Evolutionary conservation across 352 stramenopile genomes (phyloP), one percentile per base, ranked within the genome.

Genomic region (Phytophthora sp.): DNA sequence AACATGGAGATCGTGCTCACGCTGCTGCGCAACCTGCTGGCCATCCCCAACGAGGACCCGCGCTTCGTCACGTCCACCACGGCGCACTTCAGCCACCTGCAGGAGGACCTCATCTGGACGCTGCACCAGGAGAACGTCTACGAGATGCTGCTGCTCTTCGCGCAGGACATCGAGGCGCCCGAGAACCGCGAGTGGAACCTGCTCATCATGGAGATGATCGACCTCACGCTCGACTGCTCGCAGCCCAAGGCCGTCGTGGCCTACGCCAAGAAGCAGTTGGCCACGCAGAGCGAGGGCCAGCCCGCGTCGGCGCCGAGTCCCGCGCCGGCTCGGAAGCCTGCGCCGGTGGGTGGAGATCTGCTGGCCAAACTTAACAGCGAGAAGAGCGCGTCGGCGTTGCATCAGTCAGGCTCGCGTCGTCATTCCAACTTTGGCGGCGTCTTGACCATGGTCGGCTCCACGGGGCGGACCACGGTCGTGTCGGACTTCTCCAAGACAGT

Each of bases 391-490:
- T 27, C 43, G 31, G 32, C 66, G 57, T 54, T 72, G 48, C 44
- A 66, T 31, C 43, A 81, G 45, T 48, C 62, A 11, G 54, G 69
- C 17, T 87, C 80, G 6, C 70, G 72, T 30, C 82, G 87, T 1
- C 88, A 96, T 51, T 95, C 88, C 7, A 96, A 96, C 59, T 96
- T 96, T 72, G 88, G 88, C 20, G 88, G 88, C n/a, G 75, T 95
- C 49, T 65, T 95, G 48, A 89, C 74, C n/a, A 82, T 94, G 31
- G 74, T 90, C n/a, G 80, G 86, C 2, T 63, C 84, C 0, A 94
- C 79, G 5, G 86, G 86, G 1, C 68, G 81, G 18, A 76, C 75
- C 13, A 88, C 84, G 4, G 60, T 96, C 21, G 9, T 96, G 24
- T 91, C 86, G 0, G 84, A 92, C 49, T 89, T 94, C 27, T 82